Base-by-base conservation (phyloP, 2,329 filamentous ascomycete species). In the Pestalotiopsis sp. region DNA sequence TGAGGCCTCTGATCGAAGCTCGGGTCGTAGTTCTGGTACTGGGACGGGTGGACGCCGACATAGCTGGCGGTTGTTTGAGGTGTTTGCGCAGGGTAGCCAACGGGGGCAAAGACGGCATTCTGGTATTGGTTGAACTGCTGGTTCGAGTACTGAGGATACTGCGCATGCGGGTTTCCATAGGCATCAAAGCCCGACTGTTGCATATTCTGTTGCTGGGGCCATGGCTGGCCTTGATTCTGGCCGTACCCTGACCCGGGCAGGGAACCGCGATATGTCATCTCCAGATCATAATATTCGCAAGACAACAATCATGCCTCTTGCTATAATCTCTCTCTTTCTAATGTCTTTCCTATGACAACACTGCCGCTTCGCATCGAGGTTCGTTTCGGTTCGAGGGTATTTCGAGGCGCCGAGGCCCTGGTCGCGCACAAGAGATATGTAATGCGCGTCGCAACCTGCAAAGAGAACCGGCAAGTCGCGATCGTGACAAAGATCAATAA, bases 221-320 rank as follows among this genome's bases (percentile, higher is more conserved):
- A 76, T 67, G 74, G 70, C 45, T 64, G 72, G 39, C 75, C 73
- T 70, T 71, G 74, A 72, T 77, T 75, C 27, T 70, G 68, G 65
- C 67, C 58, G 45, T 66, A 76, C 70, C 71, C 75, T 71, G 74
- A 74, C 73, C 75, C 76, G 71, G 77, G 77, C 58, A 75, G 68
- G 56, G 74, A 74, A 71, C 75, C 76, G 66, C 75, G 76, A 75
- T 78, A 78, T 72, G 76, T 79, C 77, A 79, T 79, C 59, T 62
- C 59, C 75, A 75, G 77, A 76, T 74, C 74, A 74, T 76, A 75
- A 74, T 78, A 75, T 73, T 73, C 73, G 75, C 36, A 38, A 20
- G 49, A 49, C 66, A 25, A 45, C 6, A n/a, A 66, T 38, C 9
- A 57, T 45, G 12, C 57, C n/a, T 38, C n/a, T 12, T 49, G 13